Base-by-base conservation (phyloP, 192 early-diverging fungal species). In the Backusella psychrophila region DNA sequence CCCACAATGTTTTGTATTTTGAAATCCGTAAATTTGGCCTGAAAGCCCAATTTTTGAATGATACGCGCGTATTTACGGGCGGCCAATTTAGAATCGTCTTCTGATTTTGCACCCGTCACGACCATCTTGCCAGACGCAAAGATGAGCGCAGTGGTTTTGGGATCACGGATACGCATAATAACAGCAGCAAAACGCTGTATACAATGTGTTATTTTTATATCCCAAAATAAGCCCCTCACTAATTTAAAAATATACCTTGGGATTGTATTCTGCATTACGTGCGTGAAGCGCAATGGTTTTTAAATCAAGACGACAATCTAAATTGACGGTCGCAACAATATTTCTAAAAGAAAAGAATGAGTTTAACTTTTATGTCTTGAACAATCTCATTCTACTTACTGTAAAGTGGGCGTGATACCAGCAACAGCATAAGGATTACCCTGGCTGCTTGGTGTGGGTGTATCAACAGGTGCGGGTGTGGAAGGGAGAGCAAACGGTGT, bases 1-100 rank as follows among this genome's bases (percentile, higher is more conserved):
- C 98, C 98, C 63, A 99, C 98, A 82, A 99, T 99, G 87, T 99
- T 99, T 82, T 99, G 98, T 75, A 99, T 98, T 87, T 98, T 99
- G 83, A 99, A 99, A 81, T 98, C 97, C 11, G 94, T 94, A 75
- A 99, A 99, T 85, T 97, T 98, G 76, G 98, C 97, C 41, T 88
- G 89, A 81, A 99, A 99, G 2, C 98, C 98, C 41, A 98, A 88
- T 83, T 98, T 98, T 82, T 99, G 98, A 53, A 99, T 94, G 79
- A 99, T 99, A 78, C 98, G 93, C 74, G 98, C 98, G 84, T 98
- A 99, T 88, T 99, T 99, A 77, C 98, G 92, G 4, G 96, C 94
- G 1, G 98, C 98, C 69, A 99, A 87, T 85, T 95, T 96, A 6
- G 96, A 97, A 80, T 94, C 90, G 76, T 99, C 98, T 89, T 99